phyloP scores from a whole-genome alignment of 345 rosid species.

The Ceriops tagal region DNA sequence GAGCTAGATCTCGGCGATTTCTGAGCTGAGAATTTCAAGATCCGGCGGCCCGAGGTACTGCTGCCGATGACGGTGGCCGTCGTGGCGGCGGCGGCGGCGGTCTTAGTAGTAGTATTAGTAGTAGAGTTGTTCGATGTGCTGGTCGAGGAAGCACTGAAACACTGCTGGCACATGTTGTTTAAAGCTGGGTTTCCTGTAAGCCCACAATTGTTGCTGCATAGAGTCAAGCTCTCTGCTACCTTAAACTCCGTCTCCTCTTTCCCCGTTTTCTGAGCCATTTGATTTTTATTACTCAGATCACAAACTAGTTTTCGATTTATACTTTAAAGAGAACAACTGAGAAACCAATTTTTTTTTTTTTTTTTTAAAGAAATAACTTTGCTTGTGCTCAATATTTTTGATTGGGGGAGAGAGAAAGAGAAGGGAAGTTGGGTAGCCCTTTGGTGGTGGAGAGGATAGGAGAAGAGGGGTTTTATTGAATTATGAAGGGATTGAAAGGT shows the following conservation, averaged over 20 bases:
- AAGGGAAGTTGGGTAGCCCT: background rate
- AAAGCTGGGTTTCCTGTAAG: slow-evolving; percentile 84
- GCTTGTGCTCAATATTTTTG: no score
- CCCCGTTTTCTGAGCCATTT: slow-evolving; percentile 84
- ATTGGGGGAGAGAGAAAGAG: background rate
- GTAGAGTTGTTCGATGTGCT: slow-evolving; percentile 16
- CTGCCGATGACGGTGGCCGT: background rate
- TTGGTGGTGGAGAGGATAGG: background rate
- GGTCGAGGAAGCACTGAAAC: slow-evolving; percentile 61
- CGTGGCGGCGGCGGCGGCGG: background rate
- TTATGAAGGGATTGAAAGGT: slow-evolving; percentile 37
- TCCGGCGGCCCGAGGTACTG: slow-evolving; percentile 25
- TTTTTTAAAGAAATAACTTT: no score
- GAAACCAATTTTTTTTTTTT: no score
- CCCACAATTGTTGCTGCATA: slow-evolving; percentile 80
- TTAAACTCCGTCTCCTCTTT: slow-evolving; percentile 96
- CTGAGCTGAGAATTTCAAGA: slow-evolving; percentile 43
- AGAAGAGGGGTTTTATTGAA: background rate
- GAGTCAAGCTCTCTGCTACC: slow-evolving; percentile 68
- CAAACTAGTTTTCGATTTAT: background rate
- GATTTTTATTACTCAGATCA: background rate
- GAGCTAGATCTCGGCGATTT: slow-evolving; percentile 50
- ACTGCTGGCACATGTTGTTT: slow-evolving; percentile 95
- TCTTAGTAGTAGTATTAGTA: background rate
- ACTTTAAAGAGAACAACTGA: background rate